Base-by-base conservation (phyloP, 2,329 filamentous ascomycete species). In the Fusarium brevicatenulatum region DNA sequence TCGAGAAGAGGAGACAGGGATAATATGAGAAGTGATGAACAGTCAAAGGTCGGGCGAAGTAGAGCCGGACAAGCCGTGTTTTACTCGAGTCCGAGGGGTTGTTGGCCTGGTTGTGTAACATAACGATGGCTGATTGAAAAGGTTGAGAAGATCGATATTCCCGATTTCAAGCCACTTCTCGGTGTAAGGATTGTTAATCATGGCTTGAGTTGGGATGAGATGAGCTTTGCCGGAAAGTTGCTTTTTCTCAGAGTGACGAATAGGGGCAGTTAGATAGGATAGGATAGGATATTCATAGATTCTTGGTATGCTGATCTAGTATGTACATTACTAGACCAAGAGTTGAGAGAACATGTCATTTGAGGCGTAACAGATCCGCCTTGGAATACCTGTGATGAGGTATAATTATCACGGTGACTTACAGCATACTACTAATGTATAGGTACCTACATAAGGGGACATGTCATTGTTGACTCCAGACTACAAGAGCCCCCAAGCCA, bases 71-170 rank as follows among this genome's bases (percentile, higher is more conserved):
- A 44, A 52, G 55, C 65, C 65, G 15, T 53, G 58, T 28, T 52
- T 64, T 49, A 19, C 42, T 57, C 36, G 25, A 58, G 58, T 52
- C 23, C 10, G 10, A 46, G 65, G 34, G 39, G 32, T 56, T 68
- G 52, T 47, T 66, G 65, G 55, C 46, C 36, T 58, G 12, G 39
- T 42, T 60, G 66, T 71, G 70, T 68, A 60, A 73, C 70, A 54
- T 15, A 40, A 62, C 47, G 37, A 37, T n/a, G 19, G 19, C 23
- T 12, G 23, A 9, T 30, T 23, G 25, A 50, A 42, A 36, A 36
- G 49, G 16, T 13, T 34, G 30, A 52, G 47, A 23, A 54, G 18
- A 25, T 34, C 19, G 30, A 49, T 15, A 25, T 50, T 46, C 54
- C 36, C 37, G 36, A 40, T 25, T 16, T 53, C 28, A n/a, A 70